Evolutionary conservation across 2,329 filamentous ascomycete species (phyloP), one percentile per base, ranked within the genome.

Genomic region (Sporothrix inflata): DNA sequence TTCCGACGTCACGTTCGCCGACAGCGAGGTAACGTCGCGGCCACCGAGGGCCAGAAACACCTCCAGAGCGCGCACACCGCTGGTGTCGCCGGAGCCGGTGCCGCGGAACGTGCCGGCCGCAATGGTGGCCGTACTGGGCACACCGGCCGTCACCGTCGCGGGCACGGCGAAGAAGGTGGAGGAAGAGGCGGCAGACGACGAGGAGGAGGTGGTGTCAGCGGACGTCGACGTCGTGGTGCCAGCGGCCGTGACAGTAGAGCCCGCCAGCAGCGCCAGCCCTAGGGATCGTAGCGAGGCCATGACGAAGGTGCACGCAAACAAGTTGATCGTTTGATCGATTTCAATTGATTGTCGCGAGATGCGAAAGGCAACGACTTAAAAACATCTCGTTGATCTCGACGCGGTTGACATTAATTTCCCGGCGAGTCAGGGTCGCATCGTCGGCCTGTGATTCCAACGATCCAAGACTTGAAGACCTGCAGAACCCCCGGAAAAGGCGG

Each of bases 31-130:
- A 24, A 27, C 51, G 24, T 34, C 38, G 30, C 16, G 30, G 16
- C 61, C 68, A 12, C 55, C 71, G 3, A 55, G 7, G 53, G 65
- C 71, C 21, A 72, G 21, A 30, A 69, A 72, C 65, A 72, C 27
- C 47, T 69, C 55, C 16, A 72, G 30, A 8, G 71, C 65, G 4
- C 71, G 71, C 40, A 72, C 45, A 3, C 27, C 45, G 34, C 66
- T 47, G 16, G 71, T 65, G 66, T 72, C 71, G 9, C 65, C n/a
- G n/a, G 42, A 16, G 14, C 14, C 49, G 19, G 19, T 19, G 12
- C 55, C 40, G 21, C 27, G 45, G 53, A 61, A 47, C 2, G 55
- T 70, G 53, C 68, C 68, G 5, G 68, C 40, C 0, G 68, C 68
- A 27, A 70, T 61, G 9, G 68, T 70, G 40, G 68, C 68, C 53